Evolutionary conservation across 257 asterid species (phyloP), one percentile per base, ranked within the genome.

Genomic region (Solanum sparsipilum): DNA sequence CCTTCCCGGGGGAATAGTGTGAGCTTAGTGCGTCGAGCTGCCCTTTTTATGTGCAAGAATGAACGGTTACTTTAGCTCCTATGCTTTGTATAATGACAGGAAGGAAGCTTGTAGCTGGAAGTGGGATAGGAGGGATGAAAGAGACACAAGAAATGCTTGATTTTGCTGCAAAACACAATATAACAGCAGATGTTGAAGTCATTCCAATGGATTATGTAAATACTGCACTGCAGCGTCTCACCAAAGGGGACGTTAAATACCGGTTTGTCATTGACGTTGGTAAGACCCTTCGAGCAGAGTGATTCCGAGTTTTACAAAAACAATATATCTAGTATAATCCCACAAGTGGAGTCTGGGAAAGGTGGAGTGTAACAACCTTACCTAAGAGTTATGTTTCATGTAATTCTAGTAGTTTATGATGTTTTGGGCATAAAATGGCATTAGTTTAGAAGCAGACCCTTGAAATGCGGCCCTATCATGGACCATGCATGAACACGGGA

Each of bases 191-290:
- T 36, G 71, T 88, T 84, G 90, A 88, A 72, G 85, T 88, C 15
- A 72, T 88, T 23, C 68, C 88, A 48, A 29, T 88, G 32, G 82
- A 88, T 34, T 88, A 88, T 38, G 31, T 84, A 3, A 88, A 88
- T 41, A 85, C 70, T 58, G 90, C 90, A 15, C 2, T 88, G 48
- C 27, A 84, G 0, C 88, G 90, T 31, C 90, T 88, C 9, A 6
- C 20, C 34, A 84, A 29, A 38, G 44, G 58, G 3, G 88, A 84
- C 18, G 86, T 84, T 25, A 35, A 76, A 15, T 88, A 88, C 23
- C 88, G 93, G 3, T 92, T 92, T 70, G 93, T 91, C 18, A 88
- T 92, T 4, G 93, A 92, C 65, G 21, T 92, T 39, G 93, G 18
- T 2, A 73, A 73, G 48, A 73, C 48, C 18, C 48, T 18, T 9